Percentiles rank a stretch among this genome's conserved stretches.
Evolutionary conservation across 1,284 basidiomycete genomes (phyloP).

Genomic region (Pseudozyma pruni): DNA sequence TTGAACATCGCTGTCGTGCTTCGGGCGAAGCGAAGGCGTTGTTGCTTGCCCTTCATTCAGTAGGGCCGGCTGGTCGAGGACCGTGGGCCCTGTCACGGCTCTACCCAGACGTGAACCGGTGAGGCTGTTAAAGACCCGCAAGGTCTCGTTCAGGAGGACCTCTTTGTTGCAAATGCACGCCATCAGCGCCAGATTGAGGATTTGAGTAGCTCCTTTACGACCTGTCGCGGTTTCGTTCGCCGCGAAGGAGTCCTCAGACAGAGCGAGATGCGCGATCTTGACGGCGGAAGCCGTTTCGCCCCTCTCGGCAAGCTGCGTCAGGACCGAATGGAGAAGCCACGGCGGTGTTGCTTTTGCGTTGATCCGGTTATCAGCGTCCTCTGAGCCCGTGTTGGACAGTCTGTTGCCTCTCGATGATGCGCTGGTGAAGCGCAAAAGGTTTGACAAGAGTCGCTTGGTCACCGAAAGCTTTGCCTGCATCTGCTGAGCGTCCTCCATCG

Average conservation of each 20-base stretch:
- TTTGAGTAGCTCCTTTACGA: not conserved
- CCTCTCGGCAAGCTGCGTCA: slow-evolving; percentile 24
- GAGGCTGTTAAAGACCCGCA: slow-evolving; percentile 29
- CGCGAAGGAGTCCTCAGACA: slow-evolving; percentile 5
- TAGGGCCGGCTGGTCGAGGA: slow-evolving; percentile 1
- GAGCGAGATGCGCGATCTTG: slow-evolving; percentile 25
- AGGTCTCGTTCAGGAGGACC: slow-evolving; percentile 14
- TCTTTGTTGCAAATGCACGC: slow-evolving; percentile 15
- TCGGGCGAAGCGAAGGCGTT: too few species aligned
- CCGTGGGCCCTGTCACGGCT: not conserved
- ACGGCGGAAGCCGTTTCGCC: slow-evolving; percentile 16
- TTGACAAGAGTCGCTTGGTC: slow-evolving; percentile 28
- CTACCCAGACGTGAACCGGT: slow-evolving; percentile 15
- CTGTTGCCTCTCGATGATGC: not conserved
- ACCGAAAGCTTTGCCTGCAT: slow-evolving; percentile 25
- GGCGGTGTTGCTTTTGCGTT: too few species aligned
- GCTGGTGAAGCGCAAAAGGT: slow-evolving; percentile 20
- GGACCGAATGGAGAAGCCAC: slow-evolving; percentile 38
- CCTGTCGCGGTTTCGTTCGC: not conserved
- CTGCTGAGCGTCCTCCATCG: slow-evolving; percentile 8
- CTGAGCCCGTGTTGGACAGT: not conserved
- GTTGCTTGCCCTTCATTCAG: not conserved
- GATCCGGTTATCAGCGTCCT: too few species aligned
- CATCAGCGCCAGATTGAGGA: slow-evolving; percentile 23
- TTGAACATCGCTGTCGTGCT: not conserved